Percentiles rank a stretch among this genome's conserved stretches.
Conservation (phyloP, 768 basidiomycete genomes). For the Termitomyces bulborhizus region DNA sequence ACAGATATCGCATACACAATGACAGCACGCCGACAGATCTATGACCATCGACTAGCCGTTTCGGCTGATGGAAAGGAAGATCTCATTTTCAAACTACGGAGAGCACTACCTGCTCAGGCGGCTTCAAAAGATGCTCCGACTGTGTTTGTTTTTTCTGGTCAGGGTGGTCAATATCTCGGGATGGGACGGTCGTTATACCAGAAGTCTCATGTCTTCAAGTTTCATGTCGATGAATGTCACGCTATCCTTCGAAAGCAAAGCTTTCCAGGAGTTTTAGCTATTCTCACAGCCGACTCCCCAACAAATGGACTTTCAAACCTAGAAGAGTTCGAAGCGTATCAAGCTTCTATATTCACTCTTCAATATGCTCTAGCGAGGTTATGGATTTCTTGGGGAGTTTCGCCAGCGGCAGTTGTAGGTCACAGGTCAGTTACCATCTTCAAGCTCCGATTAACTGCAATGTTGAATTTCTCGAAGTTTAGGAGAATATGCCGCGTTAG, state of each 20-base stretch:
- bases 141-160: conserved; percentile 70
- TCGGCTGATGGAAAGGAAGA: conserved; percentile 37
- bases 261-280: conserved; percentile 41
- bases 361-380: conserved; percentile 57
- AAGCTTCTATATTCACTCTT: conserved; percentile 52
- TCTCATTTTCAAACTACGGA: conserved; percentile 37
- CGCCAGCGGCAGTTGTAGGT: conserved; percentile 56
- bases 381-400: conserved; percentile 67
- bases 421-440: conserved; percentile 49
- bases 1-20: conserved; percentile 60
- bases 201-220: conserved; percentile 39
- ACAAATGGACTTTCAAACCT: conserved; percentile 15
- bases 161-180: conserved; percentile 60
- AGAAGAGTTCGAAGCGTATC: conserved; percentile 40
- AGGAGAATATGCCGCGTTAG: conserved; percentile 71
- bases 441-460: background rate
- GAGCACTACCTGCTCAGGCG: conserved; percentile 25
- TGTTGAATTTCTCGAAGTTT: conserved; percentile 36
- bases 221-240: conserved; percentile 55
- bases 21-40: conserved; percentile 58
- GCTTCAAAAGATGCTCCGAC: conserved; percentile 24
- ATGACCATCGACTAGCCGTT: conserved; percentile 46
- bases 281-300: conserved; percentile 27
- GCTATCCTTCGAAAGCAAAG: conserved; percentile 39
- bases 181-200: conserved; percentile 59